Evolutionary conservation across 108 stramenopile species (phyloP).

Genomic region (Nitzschia inconspicua): DNA sequence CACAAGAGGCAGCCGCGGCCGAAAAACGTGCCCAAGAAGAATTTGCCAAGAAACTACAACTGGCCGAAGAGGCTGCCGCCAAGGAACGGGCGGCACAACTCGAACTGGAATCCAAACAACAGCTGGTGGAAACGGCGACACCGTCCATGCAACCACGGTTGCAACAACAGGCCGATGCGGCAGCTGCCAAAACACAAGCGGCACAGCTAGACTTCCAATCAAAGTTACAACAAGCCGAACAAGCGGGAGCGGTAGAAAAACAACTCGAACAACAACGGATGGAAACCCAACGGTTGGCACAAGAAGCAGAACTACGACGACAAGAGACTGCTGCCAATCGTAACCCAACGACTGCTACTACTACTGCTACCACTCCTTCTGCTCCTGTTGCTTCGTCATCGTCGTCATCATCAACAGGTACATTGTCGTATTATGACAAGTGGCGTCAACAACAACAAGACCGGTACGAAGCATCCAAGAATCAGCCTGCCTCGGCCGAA

Average conservation of each 20-base stretch:
- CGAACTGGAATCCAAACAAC: too few species aligned
- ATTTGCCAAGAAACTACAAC: too few species aligned
- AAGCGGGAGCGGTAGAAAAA: conserved; percentile 2
- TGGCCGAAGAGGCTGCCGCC: too few species aligned
- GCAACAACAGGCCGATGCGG: too few species aligned
- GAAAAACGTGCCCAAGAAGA: too few species aligned
- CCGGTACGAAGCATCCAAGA: not conserved
- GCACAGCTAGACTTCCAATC: conserved; percentile 3
- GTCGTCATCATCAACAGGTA: too few species aligned
- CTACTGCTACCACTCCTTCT: not conserved
- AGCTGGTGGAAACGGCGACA: too few species aligned
- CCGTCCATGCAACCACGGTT: too few species aligned
- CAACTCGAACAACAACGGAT: not conserved
- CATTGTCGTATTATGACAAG: conserved; percentile 1
- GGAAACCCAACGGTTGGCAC: not conserved
- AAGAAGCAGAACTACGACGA: not conserved
- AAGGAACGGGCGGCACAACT: too few species aligned
- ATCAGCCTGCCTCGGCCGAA: not conserved
- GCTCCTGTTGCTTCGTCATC: not conserved
- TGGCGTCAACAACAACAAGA: not conserved
- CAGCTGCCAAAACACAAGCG: conserved; percentile 1
- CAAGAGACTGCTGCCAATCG: not conserved
- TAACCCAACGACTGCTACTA: not conserved
- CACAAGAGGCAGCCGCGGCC: too few species aligned
- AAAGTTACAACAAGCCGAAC: conserved; percentile 1